phyloP scores from a whole-genome alignment of 805 yeast genomes.

The Lachancea waltii region DNA sequence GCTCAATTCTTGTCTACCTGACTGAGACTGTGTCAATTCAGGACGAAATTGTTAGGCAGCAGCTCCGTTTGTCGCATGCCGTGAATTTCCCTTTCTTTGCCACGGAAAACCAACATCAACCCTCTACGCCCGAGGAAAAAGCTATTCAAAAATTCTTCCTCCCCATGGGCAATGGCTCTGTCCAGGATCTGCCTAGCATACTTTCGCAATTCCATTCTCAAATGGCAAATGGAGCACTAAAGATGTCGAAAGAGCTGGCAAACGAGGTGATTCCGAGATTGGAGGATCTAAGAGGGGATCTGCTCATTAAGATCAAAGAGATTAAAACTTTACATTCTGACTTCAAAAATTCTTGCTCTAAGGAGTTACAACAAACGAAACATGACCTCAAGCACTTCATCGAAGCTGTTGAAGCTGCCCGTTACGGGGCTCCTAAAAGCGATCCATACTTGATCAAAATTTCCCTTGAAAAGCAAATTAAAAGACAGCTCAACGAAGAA shows the following conservation, averaged over 20 bases:
- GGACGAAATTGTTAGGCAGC: constrained; percentile 83
- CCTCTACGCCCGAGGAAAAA: constrained; percentile 20
- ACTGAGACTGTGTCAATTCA: constrained; percentile 77
- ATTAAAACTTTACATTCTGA: constrained; percentile 77
- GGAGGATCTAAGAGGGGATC: constrained; percentile 65
- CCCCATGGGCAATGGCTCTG: constrained; percentile 72
- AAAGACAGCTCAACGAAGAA: constrained; percentile 74
- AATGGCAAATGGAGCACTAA: constrained; percentile 51
- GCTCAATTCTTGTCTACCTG: constrained; percentile 66
- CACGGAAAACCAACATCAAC: constrained; percentile 27
- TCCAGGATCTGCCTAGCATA: constrained; percentile 74
- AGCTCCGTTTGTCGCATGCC: constrained; percentile 72
- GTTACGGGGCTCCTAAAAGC: constrained; percentile 40
- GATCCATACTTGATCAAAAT: constrained; percentile 81
- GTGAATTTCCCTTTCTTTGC: constrained; percentile 41
- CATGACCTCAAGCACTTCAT: constrained; percentile 45
- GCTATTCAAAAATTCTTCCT: constrained; percentile 46
- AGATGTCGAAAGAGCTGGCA: constrained; percentile 54
- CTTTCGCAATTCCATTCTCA: constrained; percentile 60
- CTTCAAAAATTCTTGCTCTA: constrained; percentile 67
- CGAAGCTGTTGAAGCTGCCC: constrained; percentile 61
- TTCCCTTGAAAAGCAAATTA: constrained; percentile 68
- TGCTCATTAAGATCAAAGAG: constrained; percentile 79
- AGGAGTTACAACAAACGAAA: constrained; percentile 64
- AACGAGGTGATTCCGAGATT: constrained; percentile 58